Evolutionary conservation across 208 protist species (phyloP), one percentile per base, ranked within the genome.

Genomic region (Spongospora subterranea): DNA sequence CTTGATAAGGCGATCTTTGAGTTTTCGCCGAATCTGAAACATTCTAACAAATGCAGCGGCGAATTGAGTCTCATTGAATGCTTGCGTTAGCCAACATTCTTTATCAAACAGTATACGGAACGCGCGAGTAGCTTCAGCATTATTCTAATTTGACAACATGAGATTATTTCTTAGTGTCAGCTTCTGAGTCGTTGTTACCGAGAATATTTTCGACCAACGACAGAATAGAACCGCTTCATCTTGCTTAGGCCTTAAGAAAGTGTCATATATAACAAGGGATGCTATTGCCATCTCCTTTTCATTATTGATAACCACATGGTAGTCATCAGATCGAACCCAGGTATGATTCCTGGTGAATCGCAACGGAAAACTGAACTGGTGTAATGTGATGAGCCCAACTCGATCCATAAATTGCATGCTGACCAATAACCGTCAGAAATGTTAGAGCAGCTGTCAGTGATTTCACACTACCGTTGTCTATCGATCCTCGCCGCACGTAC

Each of bases 341-440:
- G 24, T 24, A 60, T 6, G n/a, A 82, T 82, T n/a, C 13, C 35
- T n/a, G 35, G 6, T 6, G 13, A 6, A 45, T 43, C n/a, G 71
- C 6, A 82, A 17, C 6, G 71, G 71, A 43, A 82, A 82, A 20
- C 35, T 35, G 17, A 82, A 20, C 6, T 82, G 6, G 35, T 35
- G 17, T 20, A 40, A 20, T 6, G 35, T 82, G n/a, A 82, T 35
- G 17, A 13, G 17, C 6, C 35, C 71, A 35, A 43, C 71, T 20
- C 71, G 71, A 82, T 82, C 71, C 71, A 82, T 82, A 35, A 82
- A 40, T 20, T 82, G n/a, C n/a, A 35, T 82, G 35, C 71, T 82
- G n/a, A 45, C 6, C 17, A 65, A 17, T 32, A 32, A 29, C 54
- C 54, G 17, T 65, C 29, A 29, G 54, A 17, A 29, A 65, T 65